Conservation (phyloP, 2,329 filamentous ascomycete species). For the Rugonectria rugulosa region DNA sequence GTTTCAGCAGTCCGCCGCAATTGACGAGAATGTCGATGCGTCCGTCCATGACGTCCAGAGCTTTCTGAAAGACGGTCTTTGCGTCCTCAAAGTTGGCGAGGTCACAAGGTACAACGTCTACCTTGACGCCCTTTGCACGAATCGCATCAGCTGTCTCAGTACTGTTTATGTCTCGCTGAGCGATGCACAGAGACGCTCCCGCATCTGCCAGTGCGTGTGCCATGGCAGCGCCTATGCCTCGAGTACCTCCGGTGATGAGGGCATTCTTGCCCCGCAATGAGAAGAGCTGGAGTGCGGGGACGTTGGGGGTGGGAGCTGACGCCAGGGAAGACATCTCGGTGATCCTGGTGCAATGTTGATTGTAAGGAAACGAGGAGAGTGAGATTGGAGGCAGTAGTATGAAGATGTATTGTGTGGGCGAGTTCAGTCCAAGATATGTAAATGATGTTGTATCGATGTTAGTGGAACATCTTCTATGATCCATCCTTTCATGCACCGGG, state of each 20-base stretch:
- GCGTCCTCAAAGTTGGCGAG: slow-evolving; percentile 10
- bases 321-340: too few species aligned
- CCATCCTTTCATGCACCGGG: too few species aligned
- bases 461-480: too few species aligned
- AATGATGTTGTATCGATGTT: too few species aligned
- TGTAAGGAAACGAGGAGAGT: too few species aligned
- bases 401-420: too few species aligned
- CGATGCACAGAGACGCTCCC: slow-evolving; percentile 13
- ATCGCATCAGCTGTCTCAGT: slow-evolving; percentile 11
- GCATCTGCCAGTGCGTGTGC: slow-evolving; percentile 14
- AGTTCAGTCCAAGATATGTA: too few species aligned
- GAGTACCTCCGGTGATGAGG: slow-evolving; percentile 12
- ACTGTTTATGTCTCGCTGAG: slow-evolving; percentile 15
- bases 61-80: slow-evolving; percentile 15
- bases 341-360: too few species aligned
- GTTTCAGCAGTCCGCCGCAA: slow-evolving; percentile 13
- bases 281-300: slow-evolving; percentile 19
- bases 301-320: too few species aligned
- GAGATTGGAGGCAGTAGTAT: too few species aligned
- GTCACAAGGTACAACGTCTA: slow-evolving; percentile 6
- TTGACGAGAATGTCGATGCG: slow-evolving; percentile 20
- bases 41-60: slow-evolving; percentile 9
- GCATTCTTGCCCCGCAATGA: slow-evolving; percentile 19
- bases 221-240: slow-evolving; percentile 15
- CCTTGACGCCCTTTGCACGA: slow-evolving; percentile 1